Evolutionary conservation across 495 filamentous ascomycete species (phyloP), one percentile per base, ranked within the genome.

Genomic region (Penicillium cosmopolitanum): DNA sequence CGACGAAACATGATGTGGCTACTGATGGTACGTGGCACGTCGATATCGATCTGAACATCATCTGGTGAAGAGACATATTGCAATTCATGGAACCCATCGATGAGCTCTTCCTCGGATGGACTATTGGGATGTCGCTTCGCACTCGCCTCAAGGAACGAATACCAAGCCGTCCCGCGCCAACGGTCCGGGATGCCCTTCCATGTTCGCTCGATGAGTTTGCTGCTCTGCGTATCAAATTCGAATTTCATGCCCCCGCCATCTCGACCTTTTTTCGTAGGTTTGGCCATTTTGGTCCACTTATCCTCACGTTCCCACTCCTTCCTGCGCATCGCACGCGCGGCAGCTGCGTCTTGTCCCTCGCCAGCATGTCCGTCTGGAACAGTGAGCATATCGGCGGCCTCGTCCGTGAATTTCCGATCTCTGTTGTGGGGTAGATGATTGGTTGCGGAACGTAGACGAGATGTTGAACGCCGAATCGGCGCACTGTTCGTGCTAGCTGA

Each of bases 101-200:
- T 85, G 16, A 99, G 82, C 44, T 92, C 80, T 31, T 87, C 84
- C 51, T 96, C 91, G 1, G 84, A 78, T 3, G 84, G 81, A 36
- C 80, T 82, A 62, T 80, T 80, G 55, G 76, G 78, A 55, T 82
- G 80, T 50, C 77, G 82, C 69, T 83, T 88, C n/a, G 92, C 91
- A 67, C 90, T 94, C 10, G 89, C 73, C n/a, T 87, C 83, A 6
- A 99, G 82, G 73, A 99, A 99, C 6, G 93, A 89, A 72, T 92
- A 91, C 95, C 95, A 99, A 11, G 96, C 95, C 5, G 91, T 90
- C 28, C 89, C 82, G 21, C 95, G 87, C 95, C 95, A 99, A 60
- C 92, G 86, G 74, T 99, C 95, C 3, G 95, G 95, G 58, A 99
- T 96, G 35, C 95, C 95, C 75, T 99, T 99, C 95, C 95, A 99